Base-by-base conservation (phyloP, 108 stramenopile genomes). In the Stephanodiscus triporus region DNA sequence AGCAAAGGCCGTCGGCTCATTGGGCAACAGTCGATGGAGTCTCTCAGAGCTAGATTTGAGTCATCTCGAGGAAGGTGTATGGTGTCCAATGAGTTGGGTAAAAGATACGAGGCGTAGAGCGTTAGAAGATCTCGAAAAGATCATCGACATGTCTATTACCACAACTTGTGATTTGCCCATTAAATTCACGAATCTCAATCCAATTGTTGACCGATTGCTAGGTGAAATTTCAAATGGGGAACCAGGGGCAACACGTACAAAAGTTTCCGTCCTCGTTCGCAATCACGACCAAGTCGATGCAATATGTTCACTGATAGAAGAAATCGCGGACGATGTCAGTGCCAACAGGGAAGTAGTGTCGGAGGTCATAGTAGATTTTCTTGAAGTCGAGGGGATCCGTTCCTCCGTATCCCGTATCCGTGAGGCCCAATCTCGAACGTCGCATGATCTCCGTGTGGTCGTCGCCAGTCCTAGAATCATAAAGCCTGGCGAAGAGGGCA, bases 341-440 rank as follows among this genome's bases (percentile, higher is more conserved):
- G 55, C 48, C 37, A 14, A 24, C 55, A 19, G 50, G 17, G 61
- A 54, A 50, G 11, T 24, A 0, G 55, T 88, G 16, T 62, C 80
- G 56, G 91, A 92, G 70, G 76, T 92, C 34, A 86, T 92, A 58
- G 60, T 92, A 65, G 89, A 92, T 65, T 92, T 92, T 60, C 73
- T 92, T 4, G 91, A 92, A 76, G 74, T 92, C 22, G 85, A 88
- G 10, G 89, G 89, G 0, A 88, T 90, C 40, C 32, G 58, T 16
- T 84, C 87, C 19, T 88, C 91, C 10, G 78, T 88, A 16, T 56
- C 63, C 6, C 66, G 86, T 1, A 74, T 90, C 2, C 80, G 86
- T 26, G 59, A 73, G 64, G 64, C 77, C 37, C 17, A 74, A 67
- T 36, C 56, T 23, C 60, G 36, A n/a, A 68, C 48, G 24, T 40